phyloP scores from a whole-genome alignment of 768 basidiomycete species.

The Suillus paluster region DNA sequence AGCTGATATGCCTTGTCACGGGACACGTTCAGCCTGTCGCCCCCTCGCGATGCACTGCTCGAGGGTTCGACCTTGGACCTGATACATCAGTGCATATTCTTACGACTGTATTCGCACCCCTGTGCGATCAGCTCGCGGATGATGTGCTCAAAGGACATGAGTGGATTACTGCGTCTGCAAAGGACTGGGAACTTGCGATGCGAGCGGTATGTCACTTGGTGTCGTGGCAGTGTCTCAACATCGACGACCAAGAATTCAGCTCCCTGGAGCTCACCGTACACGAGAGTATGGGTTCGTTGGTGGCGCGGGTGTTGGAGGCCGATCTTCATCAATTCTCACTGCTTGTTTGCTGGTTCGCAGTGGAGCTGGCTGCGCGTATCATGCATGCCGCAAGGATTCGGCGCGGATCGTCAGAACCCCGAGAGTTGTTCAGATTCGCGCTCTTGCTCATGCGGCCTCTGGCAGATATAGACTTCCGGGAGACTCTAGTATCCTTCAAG shows the following conservation, averaged over 20 bases:
- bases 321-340: conserved; percentile 43
- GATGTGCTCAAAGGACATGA: conserved; percentile 40
- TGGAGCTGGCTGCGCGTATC: conserved; percentile 58
- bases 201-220: conserved; percentile 48
- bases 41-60: conserved; percentile 38
- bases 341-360: conserved; percentile 61
- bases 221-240: conserved; percentile 47
- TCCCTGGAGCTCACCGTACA: conserved; percentile 39
- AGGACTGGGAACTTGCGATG: conserved; percentile 46
- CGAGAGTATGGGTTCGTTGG: conserved; percentile 42
- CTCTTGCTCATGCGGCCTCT: conserved; percentile 54
- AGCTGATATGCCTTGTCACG: conserved; percentile 51
- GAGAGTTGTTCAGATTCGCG: conserved; percentile 31
- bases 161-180: conserved; percentile 24
- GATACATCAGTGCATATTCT: conserved; percentile 50
- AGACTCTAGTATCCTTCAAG: conserved; percentile 22
- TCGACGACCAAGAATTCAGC: conserved; percentile 37
- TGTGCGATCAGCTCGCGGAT: conserved; percentile 50
- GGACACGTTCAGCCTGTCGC: conserved; percentile 27
- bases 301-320: conserved; percentile 43
- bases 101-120: conserved; percentile 44
- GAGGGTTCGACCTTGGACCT: conserved; percentile 49
- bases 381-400: conserved; percentile 28
- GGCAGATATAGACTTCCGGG: conserved; percentile 54
- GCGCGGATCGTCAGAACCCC: conserved; percentile 30